phyloP scores from a whole-genome alignment of 805 yeast species.

The Candida sanyiensis region DNA sequence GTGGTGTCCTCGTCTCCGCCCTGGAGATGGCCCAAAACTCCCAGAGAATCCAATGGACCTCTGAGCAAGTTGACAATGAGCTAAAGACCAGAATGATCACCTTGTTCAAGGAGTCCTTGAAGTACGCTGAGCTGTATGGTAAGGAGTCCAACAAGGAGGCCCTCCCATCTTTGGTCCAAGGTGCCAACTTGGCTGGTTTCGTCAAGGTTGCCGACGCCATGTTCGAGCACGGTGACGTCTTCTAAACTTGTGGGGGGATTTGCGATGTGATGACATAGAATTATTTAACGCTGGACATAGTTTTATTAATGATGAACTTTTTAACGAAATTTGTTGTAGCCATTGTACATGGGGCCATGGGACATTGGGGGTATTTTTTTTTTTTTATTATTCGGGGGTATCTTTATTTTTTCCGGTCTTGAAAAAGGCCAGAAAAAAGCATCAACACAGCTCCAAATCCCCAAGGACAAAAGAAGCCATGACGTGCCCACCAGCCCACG shows the following conservation, averaged over 20 bases:
- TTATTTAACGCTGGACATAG: slow-evolving; percentile 8
- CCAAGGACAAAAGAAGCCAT: neutral
- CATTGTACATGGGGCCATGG: too few species aligned
- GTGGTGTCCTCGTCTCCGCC: slow-evolving; percentile 99
- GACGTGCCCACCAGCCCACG: slow-evolving; percentile 1
- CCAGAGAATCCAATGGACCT: slow-evolving; percentile 84
- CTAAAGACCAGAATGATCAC: slow-evolving; percentile 88
- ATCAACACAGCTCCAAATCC: neutral
- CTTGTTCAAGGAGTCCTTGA: slow-evolving; percentile 90
- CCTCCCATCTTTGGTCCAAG: slow-evolving; percentile 93
- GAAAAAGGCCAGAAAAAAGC: too few species aligned
- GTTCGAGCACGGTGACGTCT: slow-evolving; percentile 91
- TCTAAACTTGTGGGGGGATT: too few species aligned
- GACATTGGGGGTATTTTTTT: neutral
- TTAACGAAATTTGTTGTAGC: neutral
- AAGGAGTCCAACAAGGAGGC: slow-evolving; percentile 58
- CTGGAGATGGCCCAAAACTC: slow-evolving; percentile 99
- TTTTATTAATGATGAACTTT: slow-evolving; percentile 8
- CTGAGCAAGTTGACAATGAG: slow-evolving; percentile 87
- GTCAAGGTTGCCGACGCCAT: slow-evolving; percentile 97
- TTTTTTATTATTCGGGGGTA: too few species aligned
- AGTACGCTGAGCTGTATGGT: slow-evolving; percentile 76
- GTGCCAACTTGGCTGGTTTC: slow-evolving; percentile 99
- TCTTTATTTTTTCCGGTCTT: too few species aligned
- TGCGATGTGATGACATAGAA: slow-evolving; percentile 9